Base-by-base conservation (phyloP, 305 asterid genomes). In the Fraxinus floribunda region DNA sequence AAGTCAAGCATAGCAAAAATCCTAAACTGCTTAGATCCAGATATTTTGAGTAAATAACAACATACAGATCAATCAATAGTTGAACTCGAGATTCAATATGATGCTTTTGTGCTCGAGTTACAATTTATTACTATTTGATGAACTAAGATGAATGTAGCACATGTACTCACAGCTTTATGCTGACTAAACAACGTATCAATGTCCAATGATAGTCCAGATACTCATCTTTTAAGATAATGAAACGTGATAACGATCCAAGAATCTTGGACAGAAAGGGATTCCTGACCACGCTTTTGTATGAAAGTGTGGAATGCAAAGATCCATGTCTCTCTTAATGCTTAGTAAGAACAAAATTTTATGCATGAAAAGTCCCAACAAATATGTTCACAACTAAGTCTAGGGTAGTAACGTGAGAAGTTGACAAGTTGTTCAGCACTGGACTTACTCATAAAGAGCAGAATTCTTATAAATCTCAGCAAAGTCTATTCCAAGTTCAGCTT, bases 391-490 rank as follows among this genome's bases (percentile, higher is more conserved):
- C 73, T 8, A 64, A 24, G 66, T 55, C 24, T 20, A n/a, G 0
- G 22, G 8, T 64, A 64, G 5, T 66, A 57, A 64, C 29, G 2
- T 26, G n/a, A 24, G 66, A 30, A 30, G 34, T 29, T 29, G 32
- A 29, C 32, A 52, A 13, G 22, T 52, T 52, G 24, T 52, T 52
- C 10, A 79, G 10, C 26, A 18, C 66, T 5, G 52, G 71, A 85
- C 97, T 88, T 75, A 95, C 99, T 89, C 79, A 29, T 85, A 85
- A 76, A 94, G 81, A 80, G 80, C 41, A 76, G 98, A 95, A 6
- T 81, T 81, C 74, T 82, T 80, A 84, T 92, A 95, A 78, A 91
- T 90, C 76, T 90, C 88, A 9, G 95, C 94, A 39, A 95, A 95
- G 84, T 94, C 94, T 60, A 94, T 22, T 32, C 92, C 92, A 60